These are phyloP conservation scores for Collybia mongolica DNA, from an alignment of 768 basidiomycete species.

Conservation along the genomic window DNA sequence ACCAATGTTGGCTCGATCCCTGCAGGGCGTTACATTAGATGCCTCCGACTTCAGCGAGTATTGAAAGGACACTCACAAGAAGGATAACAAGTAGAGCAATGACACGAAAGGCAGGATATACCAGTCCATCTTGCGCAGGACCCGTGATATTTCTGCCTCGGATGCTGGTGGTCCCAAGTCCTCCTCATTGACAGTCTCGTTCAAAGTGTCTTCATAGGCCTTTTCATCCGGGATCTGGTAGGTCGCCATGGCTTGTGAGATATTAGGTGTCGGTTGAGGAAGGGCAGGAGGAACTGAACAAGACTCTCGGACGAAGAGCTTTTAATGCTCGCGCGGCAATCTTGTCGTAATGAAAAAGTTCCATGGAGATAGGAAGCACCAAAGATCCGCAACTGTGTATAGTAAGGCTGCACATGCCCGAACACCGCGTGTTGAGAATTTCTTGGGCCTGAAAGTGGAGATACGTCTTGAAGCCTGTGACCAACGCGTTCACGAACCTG, in stretches of 20 bases:
- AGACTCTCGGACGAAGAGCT: neutral
- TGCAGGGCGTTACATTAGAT: constrained; percentile 2
- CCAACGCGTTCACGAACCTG: neutral
- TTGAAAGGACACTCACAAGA: constrained; percentile 32
- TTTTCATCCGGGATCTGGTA: constrained; percentile 2
- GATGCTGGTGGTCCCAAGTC: constrained; percentile 5
- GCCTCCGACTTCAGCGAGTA: neutral
- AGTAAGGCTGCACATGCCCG: too few relatives aligned
- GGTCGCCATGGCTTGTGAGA: neutral
- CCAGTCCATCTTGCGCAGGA: constrained; percentile 41
- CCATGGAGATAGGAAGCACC: constrained; percentile 4
- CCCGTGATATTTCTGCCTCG: constrained; percentile 21
- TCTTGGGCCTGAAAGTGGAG: neutral
- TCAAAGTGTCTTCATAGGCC: constrained; percentile 7
- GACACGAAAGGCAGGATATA: constrained; percentile 45
- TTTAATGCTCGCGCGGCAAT: constrained; percentile 2
- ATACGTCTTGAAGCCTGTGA: neutral
- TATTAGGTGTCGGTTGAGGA: neutral
- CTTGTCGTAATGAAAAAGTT: too few relatives aligned
- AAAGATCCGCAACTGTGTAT: neutral
- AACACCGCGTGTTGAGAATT: neutral
- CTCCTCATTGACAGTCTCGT: neutral
- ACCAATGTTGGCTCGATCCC: constrained; percentile 37
- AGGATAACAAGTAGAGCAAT: constrained; percentile 43
- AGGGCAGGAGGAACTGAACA: neutral